Evolutionary conservation across 306 rosid species (phyloP).

Genomic region (Cyamopsis tetragonoloba): DNA sequence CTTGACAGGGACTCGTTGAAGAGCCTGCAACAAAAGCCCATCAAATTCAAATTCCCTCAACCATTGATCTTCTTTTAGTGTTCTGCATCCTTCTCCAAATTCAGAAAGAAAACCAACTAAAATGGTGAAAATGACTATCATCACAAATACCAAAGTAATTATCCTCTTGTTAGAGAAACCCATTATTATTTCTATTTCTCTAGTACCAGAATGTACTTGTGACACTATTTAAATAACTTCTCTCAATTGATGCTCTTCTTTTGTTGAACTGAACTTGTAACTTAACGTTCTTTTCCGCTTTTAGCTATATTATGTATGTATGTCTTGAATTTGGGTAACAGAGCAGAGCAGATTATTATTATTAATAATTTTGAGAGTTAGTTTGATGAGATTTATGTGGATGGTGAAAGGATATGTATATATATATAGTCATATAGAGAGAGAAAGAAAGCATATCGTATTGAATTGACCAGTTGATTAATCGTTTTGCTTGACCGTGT

Average conservation of each 20-base stretch:
- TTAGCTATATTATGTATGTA: too few species aligned
- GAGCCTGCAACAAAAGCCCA: slow-evolving; percentile 28
- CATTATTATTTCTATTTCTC: too few species aligned
- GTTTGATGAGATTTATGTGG: background rate
- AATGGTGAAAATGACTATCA: slow-evolving; percentile 19
- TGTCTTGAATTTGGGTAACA: too few species aligned
- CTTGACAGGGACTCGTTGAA: slow-evolving; percentile 24
- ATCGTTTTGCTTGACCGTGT: background rate
- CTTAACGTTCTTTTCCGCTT: too few species aligned
- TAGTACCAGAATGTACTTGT: too few species aligned
- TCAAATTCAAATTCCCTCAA: background rate
- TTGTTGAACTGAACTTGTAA: too few species aligned
- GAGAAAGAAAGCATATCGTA: too few species aligned
- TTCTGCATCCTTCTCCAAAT: slow-evolving; percentile 28
- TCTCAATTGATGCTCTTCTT: slow-evolving; percentile 24
- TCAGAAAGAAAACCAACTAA: slow-evolving; percentile 26
- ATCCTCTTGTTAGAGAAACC: slow-evolving; percentile 1
- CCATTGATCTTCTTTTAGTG: slow-evolving; percentile 33
- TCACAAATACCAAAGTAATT: background rate
- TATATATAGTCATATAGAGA: too few species aligned
- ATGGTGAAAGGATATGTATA: background rate
- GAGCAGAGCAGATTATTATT: too few species aligned
- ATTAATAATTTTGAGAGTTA: too few species aligned
- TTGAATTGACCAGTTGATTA: slow-evolving; percentile 5
- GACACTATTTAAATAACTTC: too few species aligned